Base-by-base conservation (phyloP, 1,284 basidiomycete genomes). In the Ceraceosorus bombacis region DNA sequence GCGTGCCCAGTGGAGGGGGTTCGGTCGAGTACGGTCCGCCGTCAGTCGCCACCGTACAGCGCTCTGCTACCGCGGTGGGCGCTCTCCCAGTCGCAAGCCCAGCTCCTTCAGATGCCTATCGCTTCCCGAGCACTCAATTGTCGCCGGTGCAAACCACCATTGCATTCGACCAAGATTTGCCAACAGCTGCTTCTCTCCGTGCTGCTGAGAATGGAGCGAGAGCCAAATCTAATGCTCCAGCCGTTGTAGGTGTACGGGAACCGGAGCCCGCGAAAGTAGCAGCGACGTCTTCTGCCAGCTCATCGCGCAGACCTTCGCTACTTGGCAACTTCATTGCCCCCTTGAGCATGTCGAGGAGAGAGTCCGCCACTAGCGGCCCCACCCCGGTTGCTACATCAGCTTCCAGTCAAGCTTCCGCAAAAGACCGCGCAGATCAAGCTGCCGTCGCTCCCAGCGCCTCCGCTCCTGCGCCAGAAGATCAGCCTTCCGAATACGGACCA, bases 401-500 rank as follows among this genome's bases (percentile, higher is more conserved):
- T 4, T n/a, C 41, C 27, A 15, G 6, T 5, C 15, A 41, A 6
- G 38, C 6, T 10, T 8, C 12, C 6, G 40, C 17, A 12, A 36
- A 53, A 1, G 36, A 48, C 5, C 27, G 13, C 12, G 41, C 41
- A 37, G 43, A 17, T 5, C 51, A 52, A 13, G 9, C 13, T 10
- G 36, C 7, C 6, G 10, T 10, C 41, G 39, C 7, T 37, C 13
- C 40, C 40, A 27, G 27, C 27, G 27, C 27, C 27, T 27, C 27
- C 27, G 27, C 27, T 27, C 27, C 27, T 27, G 27, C 27, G 27
- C 27, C 27, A 27, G 43, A 46, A 15, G 41, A 50, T 37, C 17
- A 12, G 40, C 49, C 37, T 37, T 12, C 10, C 41, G 41, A 41
- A n/a, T n/a, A 53, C 13, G 56, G 53, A 50, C 36, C 59, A 8